phyloP scores from a whole-genome alignment of 1,284 basidiomycete genomes.

The Tilletia setariae region DNA sequence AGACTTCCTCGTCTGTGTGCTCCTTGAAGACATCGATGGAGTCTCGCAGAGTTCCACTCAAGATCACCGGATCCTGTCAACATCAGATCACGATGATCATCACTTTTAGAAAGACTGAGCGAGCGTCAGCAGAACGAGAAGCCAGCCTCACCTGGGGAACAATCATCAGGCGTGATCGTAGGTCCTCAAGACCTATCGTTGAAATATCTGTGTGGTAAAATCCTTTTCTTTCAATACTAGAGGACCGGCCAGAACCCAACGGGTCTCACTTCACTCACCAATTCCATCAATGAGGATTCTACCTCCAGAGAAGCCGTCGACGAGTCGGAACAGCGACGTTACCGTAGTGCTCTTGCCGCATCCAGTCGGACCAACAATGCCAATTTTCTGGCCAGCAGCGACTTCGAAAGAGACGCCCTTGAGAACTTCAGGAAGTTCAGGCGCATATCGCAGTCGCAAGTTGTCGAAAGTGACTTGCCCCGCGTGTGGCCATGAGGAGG shows the following conservation, averaged over 20 bases:
- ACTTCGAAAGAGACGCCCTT: constrained; percentile 59
- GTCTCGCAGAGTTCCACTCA: constrained; percentile 43
- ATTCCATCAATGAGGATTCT: constrained; percentile 42
- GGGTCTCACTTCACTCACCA: background rate
- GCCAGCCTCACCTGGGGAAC: constrained; percentile 49
- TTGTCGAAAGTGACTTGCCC: constrained; percentile 57
- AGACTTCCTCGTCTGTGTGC: constrained; percentile 34
- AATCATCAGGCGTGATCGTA: constrained; percentile 60
- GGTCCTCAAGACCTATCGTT: constrained; percentile 56
- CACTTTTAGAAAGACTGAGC: background rate
- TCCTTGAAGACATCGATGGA: constrained; percentile 41
- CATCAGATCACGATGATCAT: background rate
- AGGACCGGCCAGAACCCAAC: constrained; percentile 31
- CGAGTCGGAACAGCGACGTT: constrained; percentile 39
- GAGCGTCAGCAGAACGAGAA: background rate
- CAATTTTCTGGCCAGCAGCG: constrained; percentile 72
- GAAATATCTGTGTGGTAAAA: constrained; percentile 56
- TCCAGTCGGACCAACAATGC: constrained; percentile 70
- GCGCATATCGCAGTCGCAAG: constrained; percentile 58
- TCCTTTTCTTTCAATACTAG: too few species aligned
- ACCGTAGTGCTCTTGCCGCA: constrained; percentile 54
- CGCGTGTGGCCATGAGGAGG: constrained; percentile 59
- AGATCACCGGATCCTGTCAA: constrained; percentile 42
- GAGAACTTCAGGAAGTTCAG: constrained; percentile 59
- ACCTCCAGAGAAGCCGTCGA: constrained; percentile 40